Evolutionary conservation across 2,329 filamentous ascomycete genomes (phyloP), one percentile per base, ranked within the genome.

Genomic region (Diaporthe ilicicola): DNA sequence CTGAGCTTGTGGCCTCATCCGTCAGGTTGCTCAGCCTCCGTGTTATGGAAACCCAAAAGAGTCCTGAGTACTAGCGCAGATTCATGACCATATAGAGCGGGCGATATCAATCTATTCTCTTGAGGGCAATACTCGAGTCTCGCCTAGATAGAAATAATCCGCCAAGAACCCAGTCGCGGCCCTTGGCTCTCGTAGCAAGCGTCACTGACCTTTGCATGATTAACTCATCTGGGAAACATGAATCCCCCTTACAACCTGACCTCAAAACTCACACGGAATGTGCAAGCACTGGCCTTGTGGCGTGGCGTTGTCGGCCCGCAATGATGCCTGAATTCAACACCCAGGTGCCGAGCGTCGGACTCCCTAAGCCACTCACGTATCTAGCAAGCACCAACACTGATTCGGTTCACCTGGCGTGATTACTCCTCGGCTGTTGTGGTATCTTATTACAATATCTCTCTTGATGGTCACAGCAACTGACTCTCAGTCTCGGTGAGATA

Each of bases 241-340:
- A n/a, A 13, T 24, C 32, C 13, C 1, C 27, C n/a, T 39, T 39
- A 62, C 56, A 62, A 42, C 42, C 56, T 48, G 27, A 10, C n/a
- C 32, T 48, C 3, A 5, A 10, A 48, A 3, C 0, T 13, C 15
- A 17, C 2, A 13, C 8, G 42, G 27, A 62, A 3, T 48, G 27
- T 17, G 27, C 3, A 24, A 0, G n/a, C 15, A 0, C 1, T 22
- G 7, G 19, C 9, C 34, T n/a, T n/a, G n/a, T n/a, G n/a, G 24
- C 34, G 56, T 62, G 56, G 56, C 39, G 27, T 32, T 32, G 39
- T 22, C 39, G n/a, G 39, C 42, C 42, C 27, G 42, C 27, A n/a
- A 34, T 34, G 27, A 15, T 19, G 44, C 13, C 9, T 13, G 37
- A n/a, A n/a, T 34, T 32, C 10, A 17, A 17, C 10, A 13, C 4